Evolutionary conservation across 805 yeast species (phyloP).

Genomic region (Candida chilensis): DNA sequence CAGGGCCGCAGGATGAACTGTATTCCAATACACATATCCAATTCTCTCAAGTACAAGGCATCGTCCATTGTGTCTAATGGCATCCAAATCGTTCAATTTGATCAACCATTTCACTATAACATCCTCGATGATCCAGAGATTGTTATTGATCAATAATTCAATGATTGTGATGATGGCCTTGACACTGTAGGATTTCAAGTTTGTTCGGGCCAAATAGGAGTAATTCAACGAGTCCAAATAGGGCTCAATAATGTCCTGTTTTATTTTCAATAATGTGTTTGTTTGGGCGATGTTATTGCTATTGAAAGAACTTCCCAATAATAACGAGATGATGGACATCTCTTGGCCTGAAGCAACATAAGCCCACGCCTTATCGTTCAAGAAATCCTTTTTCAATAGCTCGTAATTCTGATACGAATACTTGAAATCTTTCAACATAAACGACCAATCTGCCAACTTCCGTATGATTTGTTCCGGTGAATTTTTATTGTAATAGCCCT

Average conservation of each 20-base stretch:
- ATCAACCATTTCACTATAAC: constrained; percentile 36
- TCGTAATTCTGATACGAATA: constrained; percentile 82
- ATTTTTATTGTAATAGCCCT: constrained; percentile 50
- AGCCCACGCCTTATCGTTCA: constrained; percentile 71
- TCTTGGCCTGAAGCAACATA: constrained; percentile 82
- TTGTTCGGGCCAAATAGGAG: constrained; percentile 65
- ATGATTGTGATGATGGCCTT: constrained; percentile 58
- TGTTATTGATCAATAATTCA: constrained; percentile 52
- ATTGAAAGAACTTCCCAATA: constrained; percentile 45
- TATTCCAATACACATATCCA: neutral
- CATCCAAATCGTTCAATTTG: constrained; percentile 5
- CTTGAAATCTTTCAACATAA: constrained; percentile 84
- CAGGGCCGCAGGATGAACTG: neutral
- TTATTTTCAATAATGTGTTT: constrained; percentile 32
- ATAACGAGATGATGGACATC: constrained; percentile 67
- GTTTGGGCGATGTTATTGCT: constrained; percentile 18
- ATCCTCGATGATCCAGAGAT: constrained; percentile 18
- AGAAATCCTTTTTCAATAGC: constrained; percentile 65
- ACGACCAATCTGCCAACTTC: constrained; percentile 85
- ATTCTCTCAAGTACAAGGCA: neutral
- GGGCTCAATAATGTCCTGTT: constrained; percentile 48
- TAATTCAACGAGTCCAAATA: constrained; percentile 65
- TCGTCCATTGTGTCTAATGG: neutral
- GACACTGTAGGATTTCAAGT: constrained; percentile 60
- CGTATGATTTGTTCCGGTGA: constrained; percentile 69